phyloP scores from a whole-genome alignment of 805 yeast genomes.

The Trichomonascus vanleenenianus region DNA sequence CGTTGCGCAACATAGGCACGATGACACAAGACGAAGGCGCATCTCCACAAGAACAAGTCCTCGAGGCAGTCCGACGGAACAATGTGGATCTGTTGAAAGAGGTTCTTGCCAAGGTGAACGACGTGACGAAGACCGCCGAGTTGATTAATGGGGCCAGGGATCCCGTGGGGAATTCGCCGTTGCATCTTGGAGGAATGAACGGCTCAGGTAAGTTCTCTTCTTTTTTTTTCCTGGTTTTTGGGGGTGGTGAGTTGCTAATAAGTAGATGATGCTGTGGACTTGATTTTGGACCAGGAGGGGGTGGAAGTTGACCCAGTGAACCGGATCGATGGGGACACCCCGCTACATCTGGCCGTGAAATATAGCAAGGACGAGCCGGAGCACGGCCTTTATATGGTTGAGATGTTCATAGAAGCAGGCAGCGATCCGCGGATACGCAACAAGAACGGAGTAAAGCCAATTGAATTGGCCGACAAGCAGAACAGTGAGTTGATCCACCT shows the following conservation, averaged over 20 bases:
- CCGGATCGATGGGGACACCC: slow-evolving; percentile 71
- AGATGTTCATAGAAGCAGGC: slow-evolving; percentile 84
- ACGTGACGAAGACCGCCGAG: slow-evolving; percentile 29
- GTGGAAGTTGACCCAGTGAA: slow-evolving; percentile 82
- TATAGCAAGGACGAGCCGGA: slow-evolving; percentile 77
- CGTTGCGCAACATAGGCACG: neutral
- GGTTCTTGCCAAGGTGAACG: slow-evolving; percentile 32
- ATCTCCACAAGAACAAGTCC: slow-evolving; percentile 62
- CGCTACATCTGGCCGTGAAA: slow-evolving; percentile 77
- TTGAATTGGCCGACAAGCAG: slow-evolving; percentile 49
- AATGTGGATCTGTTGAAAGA: slow-evolving; percentile 65
- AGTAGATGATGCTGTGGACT: slow-evolving; percentile 66
- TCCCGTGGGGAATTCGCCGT: slow-evolving; percentile 70
- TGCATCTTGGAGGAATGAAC: slow-evolving; percentile 72
- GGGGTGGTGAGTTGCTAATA: neutral
- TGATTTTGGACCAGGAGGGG: slow-evolving; percentile 76
- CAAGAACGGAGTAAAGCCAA: slow-evolving; percentile 61
- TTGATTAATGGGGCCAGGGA: slow-evolving; percentile 65
- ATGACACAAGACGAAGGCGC: slow-evolving; percentile 53
- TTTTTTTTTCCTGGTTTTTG: neutral
- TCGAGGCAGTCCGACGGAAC: slow-evolving; percentile 85
- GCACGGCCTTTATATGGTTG: slow-evolving; percentile 70
- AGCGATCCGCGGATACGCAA: slow-evolving; percentile 62
- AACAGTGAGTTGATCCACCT: slow-evolving; percentile 52
- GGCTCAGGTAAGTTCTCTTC: slow-evolving; percentile 48